These are phyloP conservation scores for Mycena citricolor DNA, from an alignment of 1,284 basidiomycete genomes.

Conservation along the genomic window DNA sequence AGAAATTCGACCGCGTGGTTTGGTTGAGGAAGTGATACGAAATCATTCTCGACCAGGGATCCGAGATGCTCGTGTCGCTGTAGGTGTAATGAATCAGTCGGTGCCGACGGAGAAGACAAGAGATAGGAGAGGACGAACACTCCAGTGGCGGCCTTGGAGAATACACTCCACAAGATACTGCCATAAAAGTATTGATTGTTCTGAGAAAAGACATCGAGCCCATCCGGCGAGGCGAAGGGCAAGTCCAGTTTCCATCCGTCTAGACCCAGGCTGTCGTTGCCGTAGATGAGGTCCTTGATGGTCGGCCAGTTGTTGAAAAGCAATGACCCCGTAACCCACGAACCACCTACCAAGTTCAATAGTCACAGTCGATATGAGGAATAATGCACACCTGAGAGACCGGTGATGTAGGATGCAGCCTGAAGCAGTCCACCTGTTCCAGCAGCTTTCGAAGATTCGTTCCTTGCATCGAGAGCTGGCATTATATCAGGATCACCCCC, in stretches of 20 bases:
- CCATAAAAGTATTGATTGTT: slow-evolving; percentile 58
- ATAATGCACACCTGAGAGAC: slow-evolving; percentile 51
- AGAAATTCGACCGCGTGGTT: slow-evolving; percentile 56
- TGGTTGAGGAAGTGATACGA: slow-evolving; percentile 69
- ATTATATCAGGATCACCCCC: background rate
- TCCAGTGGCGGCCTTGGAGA: slow-evolving; percentile 51
- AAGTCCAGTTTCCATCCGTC: slow-evolving; percentile 62
- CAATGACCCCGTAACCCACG: slow-evolving; percentile 62
- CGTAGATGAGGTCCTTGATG: slow-evolving; percentile 52
- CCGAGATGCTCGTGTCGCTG: slow-evolving; percentile 63
- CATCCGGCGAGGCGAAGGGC: slow-evolving; percentile 53
- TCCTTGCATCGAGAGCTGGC: slow-evolving; percentile 51
- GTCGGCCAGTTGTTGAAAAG: slow-evolving; percentile 59
- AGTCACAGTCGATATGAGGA: slow-evolving; percentile 1
- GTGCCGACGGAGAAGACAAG: background rate
- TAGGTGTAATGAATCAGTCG: slow-evolving; percentile 2
- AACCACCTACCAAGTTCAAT: slow-evolving; percentile 47
- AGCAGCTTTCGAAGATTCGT: slow-evolving; percentile 48
- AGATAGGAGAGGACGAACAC: slow-evolving; percentile 43
- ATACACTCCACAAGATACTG: slow-evolving; percentile 58
- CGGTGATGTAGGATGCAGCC: slow-evolving; percentile 60
- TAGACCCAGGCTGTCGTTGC: slow-evolving; percentile 45
- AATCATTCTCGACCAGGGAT: slow-evolving; percentile 62
- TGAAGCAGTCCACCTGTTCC: slow-evolving; percentile 70
- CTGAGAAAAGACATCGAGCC: slow-evolving; percentile 41